Conservation (phyloP, 2,329 filamentous ascomycete genomes). For the Fonsecaea erecta region DNA sequence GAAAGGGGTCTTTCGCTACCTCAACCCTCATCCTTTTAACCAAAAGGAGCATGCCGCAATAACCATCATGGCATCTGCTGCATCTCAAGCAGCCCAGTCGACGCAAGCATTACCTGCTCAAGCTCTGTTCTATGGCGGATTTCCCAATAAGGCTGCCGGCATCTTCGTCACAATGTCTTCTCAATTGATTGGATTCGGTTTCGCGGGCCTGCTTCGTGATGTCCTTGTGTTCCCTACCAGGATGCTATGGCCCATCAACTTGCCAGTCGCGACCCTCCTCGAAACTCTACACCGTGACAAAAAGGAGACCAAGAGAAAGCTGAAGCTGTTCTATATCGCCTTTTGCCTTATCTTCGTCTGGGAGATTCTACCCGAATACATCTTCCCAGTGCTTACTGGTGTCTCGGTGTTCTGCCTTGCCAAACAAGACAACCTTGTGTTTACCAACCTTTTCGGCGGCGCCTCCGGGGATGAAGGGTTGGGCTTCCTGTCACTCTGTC, state of each 20-base stretch:
- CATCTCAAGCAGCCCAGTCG: constrained; percentile 41
- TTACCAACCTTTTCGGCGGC: constrained; percentile 59
- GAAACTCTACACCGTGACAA: constrained; percentile 49
- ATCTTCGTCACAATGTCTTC: constrained; percentile 56
- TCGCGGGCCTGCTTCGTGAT: constrained; percentile 55
- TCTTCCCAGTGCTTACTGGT: constrained; percentile 51
- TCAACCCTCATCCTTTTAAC: constrained; percentile 50
- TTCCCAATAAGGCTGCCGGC: constrained; percentile 46
- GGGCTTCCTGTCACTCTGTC: constrained; percentile 49
- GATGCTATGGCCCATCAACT: constrained; percentile 53
- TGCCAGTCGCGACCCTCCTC: constrained; percentile 46
- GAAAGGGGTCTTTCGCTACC: constrained; percentile 42
- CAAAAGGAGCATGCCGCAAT: constrained; percentile 44
- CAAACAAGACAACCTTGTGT: constrained; percentile 48
- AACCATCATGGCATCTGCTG: constrained; percentile 52
- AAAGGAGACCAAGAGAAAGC: constrained; percentile 43
- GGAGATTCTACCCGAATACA: constrained; percentile 56
- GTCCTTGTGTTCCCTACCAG: constrained; percentile 55
- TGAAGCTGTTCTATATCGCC: constrained; percentile 41
- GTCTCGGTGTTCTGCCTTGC: constrained; percentile 55
- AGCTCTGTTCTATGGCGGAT: constrained; percentile 52
- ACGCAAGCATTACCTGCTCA: constrained; percentile 54
- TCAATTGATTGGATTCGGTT: constrained; percentile 56
- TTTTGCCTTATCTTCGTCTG: constrained; percentile 50
- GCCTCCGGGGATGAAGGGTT: constrained; percentile 53